Evolutionary conservation across 2,329 filamentous ascomycete species (phyloP), one percentile per base, ranked within the genome.

Genomic region (Diaporthe sp.): DNA sequence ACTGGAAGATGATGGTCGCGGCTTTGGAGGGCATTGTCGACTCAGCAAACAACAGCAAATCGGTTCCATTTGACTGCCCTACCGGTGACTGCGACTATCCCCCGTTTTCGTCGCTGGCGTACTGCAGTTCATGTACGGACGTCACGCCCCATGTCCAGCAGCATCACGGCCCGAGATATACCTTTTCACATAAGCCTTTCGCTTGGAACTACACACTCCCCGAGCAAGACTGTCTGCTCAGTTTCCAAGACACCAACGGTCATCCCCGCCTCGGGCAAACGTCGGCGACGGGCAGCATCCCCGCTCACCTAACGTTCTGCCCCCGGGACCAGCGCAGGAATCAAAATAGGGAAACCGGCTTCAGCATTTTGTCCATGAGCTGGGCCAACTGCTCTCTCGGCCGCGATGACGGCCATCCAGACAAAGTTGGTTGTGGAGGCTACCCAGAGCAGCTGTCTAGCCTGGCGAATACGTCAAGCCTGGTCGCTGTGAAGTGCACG

Each of bases 381-480:
- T 31, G 51, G 51, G 4, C 25, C 12, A n/a, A 31, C 51, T 55
- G 51, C 13, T 28, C 51, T 9, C 51, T 4, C 9, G 12, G 25
- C 13, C 3, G 1, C 51, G n/a, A n/a, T 28, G n/a, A 25, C 1
- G 51, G 6, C 51, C 6, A 12, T 0, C 10, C 4, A 53, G 12
- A 13, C 10, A 1, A 3, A 15, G 0, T 25, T 31, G 1, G 4
- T 2, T 55, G 53, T 9, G 15, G 15, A 7, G 4, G 28, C 0
- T 31, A 22, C 9, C 28, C 53, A 10, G 15, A 12, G 15, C 53
- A 57, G 53, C 28, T 57, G 8, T 28, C 53, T 2, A 34, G 53
- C 1, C 55, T 58, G 1, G 55, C 1, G 15, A 37, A 37, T 8
- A 15, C 51, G 25, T 55, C 51, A 0, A 15, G 15, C 13, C 12